A percentile compares a stretch with the other conserved stretches of the same genome.
Conservation (phyloP, 2,329 filamentous ascomycete species). For the Arthroderma uncinatum region DNA sequence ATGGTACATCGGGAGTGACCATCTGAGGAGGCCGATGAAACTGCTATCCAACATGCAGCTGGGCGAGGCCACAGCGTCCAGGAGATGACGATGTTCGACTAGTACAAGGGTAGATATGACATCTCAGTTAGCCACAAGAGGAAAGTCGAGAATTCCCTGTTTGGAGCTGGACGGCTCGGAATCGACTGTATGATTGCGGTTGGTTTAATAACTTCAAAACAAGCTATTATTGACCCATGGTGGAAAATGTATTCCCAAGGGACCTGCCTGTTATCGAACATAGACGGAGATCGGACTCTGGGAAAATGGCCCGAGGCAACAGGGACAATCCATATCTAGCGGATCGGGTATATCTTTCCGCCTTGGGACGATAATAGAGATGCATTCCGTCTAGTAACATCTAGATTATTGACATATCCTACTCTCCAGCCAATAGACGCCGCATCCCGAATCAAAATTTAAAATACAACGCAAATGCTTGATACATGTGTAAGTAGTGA, state of each 20-base stretch:
- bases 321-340: too few relatives aligned
- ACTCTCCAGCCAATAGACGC: slow-evolving; percentile 1
- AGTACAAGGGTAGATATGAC: background rate
- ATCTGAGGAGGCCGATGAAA: background rate
- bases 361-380: background rate
- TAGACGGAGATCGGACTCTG: too few relatives aligned
- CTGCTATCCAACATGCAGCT: background rate
- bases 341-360: background rate
- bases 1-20: background rate
- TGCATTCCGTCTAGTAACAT: background rate
- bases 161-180: background rate
- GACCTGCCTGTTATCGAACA: background rate
- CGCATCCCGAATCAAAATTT: background rate
- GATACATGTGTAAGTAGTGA: slow-evolving; percentile 1
- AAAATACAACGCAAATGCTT: background rate
- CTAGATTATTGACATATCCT: background rate
- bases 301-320: too few relatives aligned
- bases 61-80: background rate
- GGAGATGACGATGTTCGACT: background rate
- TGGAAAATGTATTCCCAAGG: background rate
- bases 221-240: background rate
- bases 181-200: background rate
- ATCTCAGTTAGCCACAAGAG: background rate
- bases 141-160: background rate
- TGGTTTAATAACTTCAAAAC: too few relatives aligned